Evolutionary conservation across 805 yeast species (phyloP), one percentile per base, ranked within the genome.

Genomic region (Yamadazyma paraphyllophila): DNA sequence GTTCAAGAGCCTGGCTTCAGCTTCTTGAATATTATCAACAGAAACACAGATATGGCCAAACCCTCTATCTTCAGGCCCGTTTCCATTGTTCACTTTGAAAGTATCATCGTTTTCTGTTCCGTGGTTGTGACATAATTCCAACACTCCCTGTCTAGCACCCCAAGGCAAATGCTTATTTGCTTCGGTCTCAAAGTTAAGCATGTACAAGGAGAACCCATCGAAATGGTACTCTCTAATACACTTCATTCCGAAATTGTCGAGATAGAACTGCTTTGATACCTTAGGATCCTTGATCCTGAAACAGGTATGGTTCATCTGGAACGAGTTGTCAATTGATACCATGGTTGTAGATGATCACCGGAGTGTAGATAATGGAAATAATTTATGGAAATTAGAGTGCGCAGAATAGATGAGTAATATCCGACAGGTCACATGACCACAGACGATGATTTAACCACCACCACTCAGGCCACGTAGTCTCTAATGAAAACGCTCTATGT

Each of bases 11-110:
- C 70, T 63, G 34, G 68, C 67, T 64, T 92, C 89, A 5, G 82
- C 69, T 9, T 62, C 76, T 44, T 67, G 81, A 46, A 92, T 80
- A 67, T 91, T 83, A 55, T 88, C 88, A 12, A 91, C 96, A 1
- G 96, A 76, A 54, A 92, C 69, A 66, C 97, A 89, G 48, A 90
- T 82, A 67, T 92, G 99, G 16, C 99, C 99, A 60, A 91, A 92
- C 0, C 99, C 98, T 54, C 92, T 78, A 63, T 81, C 73, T 33
- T 95, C 92, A 43, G 84, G 89, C 7, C 75, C 81, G 62, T 94
- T 92, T 48, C 99, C 99, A 60, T 84, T 85, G 68, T 80, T 85
- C 40, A 85, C 65, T 48, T 66, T 73, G 67, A 73, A 89, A 7
- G 67, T 62, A 1, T 72, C 66, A 52, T 81, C 83, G 47, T 63